Base-by-base conservation (phyloP, 2,329 filamentous ascomycete species). In the Nemania abortiva region DNA sequence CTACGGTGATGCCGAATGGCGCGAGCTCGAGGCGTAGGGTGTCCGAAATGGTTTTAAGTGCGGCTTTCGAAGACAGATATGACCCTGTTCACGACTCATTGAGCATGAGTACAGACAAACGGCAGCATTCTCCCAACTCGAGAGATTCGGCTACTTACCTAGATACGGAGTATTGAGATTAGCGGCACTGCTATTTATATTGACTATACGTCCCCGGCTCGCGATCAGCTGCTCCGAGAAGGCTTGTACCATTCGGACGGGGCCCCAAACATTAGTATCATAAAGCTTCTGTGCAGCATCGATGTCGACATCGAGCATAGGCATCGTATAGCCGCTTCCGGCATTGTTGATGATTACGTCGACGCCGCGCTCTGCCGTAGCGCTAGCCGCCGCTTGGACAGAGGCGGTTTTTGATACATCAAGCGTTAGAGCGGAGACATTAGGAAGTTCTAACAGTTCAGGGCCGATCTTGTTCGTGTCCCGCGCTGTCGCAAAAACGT, bases 401-500 rank as follows among this genome's bases (percentile, higher is more conserved):
- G 42, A 47, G 15, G 18, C 13, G 1, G 15, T 20, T 6, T 2
- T 4, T 6, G 76, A 76, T 2, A 82, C 79, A 49, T 82, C 80
- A 1, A 82, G 72, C 1, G 71, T 45, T 11, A 82, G 68, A 20
- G 15, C 9, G 7, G 49, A 24, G 49, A 52, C 49, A 27, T 52
- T 52, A 22, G 5, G 2, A 10, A 27, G 20, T 2, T 3, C 10
- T 11, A 4, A 22, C 7, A 52, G 49, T 2, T 11, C 11, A 2
- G 7, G n/a, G 11, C 18, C 18, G 24, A 52, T 24, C 47, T 78
- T 77, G 52, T 73, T 67, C 5, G 74, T 68, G 29, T 74, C 69
- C 2, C 80, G 75, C 2, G 77, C 78, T 2, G 80, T 80, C 5
- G 79, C 79, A 55, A 79, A 78, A 47, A 82, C 79, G 31, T 75